These are phyloP conservation scores for Calonectria pseudoturangicola DNA, from an alignment of 2,329 filamentous ascomycete genomes.

Conservation along the genomic window DNA sequence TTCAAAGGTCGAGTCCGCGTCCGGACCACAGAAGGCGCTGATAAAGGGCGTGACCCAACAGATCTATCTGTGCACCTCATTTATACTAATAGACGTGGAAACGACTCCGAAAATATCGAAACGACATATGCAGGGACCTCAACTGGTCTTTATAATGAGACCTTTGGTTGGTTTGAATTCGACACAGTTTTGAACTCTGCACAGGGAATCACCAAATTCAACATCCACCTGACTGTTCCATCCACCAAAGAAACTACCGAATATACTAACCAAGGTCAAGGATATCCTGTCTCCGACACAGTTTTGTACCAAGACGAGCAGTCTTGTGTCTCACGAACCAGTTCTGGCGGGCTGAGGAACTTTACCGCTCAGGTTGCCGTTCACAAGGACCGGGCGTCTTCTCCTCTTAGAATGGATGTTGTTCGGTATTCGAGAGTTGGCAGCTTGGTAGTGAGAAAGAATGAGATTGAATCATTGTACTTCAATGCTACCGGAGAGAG, in stretches of 20 bases:
- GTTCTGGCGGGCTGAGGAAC: slow-evolving; percentile 15
- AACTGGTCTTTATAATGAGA: slow-evolving; percentile 50
- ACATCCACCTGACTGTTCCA: slow-evolving; percentile 53
- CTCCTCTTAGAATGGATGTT: slow-evolving; percentile 36
- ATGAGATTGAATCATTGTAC: slow-evolving; percentile 21
- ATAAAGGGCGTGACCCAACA: slow-evolving; percentile 44
- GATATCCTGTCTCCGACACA: slow-evolving; percentile 55
- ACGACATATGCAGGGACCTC: slow-evolving; percentile 42
- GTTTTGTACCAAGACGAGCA: slow-evolving; percentile 52
- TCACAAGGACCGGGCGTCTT: not conserved
- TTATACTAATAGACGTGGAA: slow-evolving; percentile 38
- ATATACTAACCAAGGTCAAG: slow-evolving; percentile 53
- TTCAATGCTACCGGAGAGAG: slow-evolving; percentile 32
- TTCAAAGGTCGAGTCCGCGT: slow-evolving; percentile 56
- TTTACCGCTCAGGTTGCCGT: slow-evolving; percentile 36
- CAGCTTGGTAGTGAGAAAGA: slow-evolving; percentile 21
- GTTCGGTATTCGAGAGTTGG: slow-evolving; percentile 32
- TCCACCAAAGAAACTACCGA: slow-evolving; percentile 50
- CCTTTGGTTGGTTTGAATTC: slow-evolving; percentile 58
- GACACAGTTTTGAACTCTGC: slow-evolving; percentile 46
- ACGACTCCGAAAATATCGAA: slow-evolving; percentile 25
- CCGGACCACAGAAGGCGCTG: slow-evolving; percentile 35
- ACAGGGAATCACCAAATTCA: slow-evolving; percentile 58
- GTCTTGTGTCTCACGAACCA: slow-evolving; percentile 51
- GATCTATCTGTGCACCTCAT: slow-evolving; percentile 52